Evolutionary conservation across 2,329 filamentous ascomycete genomes (phyloP).

Genomic region (Diplodia sapinea): DNA sequence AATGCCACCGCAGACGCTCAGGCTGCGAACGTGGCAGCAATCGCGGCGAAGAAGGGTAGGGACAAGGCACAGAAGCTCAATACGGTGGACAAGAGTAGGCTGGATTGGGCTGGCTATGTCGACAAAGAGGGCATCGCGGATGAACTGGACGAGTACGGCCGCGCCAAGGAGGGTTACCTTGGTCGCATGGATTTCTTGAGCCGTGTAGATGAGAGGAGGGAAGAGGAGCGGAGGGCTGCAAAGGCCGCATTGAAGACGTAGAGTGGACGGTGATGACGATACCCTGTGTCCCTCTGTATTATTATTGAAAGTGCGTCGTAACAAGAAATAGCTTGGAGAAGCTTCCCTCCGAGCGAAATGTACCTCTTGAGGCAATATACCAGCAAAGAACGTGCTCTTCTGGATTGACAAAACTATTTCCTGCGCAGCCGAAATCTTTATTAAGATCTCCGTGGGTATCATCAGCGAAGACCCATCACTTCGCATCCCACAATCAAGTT

Average conservation of each 20-base stretch:
- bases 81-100: conserved; percentile 68
- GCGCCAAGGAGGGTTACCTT: conserved; percentile 66
- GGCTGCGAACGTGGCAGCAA: conserved; percentile 39
- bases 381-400: not conserved
- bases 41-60: conserved; percentile 34
- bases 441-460: not conserved
- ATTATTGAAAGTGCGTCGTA: not conserved
- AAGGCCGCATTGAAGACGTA: conserved; percentile 49
- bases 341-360: too few relatives aligned
- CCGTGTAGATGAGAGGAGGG: conserved; percentile 61
- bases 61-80: conserved; percentile 65
- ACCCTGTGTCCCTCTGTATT: not conserved
- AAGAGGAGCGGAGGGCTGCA: conserved; percentile 61
- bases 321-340: too few relatives aligned
- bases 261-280: not conserved
- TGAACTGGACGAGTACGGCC: conserved; percentile 66
- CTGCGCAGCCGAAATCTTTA: not conserved
- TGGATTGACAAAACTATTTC: not conserved
- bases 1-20: conserved; percentile 41
- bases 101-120: conserved; percentile 70
- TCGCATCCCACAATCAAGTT: not conserved
- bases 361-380: not conserved
- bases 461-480: not conserved
- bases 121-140: conserved; percentile 66
- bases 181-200: conserved; percentile 67